Evolutionary conservation across 2,329 filamentous ascomycete genomes (phyloP).

Genomic region (Monilinia aucupariae): DNA sequence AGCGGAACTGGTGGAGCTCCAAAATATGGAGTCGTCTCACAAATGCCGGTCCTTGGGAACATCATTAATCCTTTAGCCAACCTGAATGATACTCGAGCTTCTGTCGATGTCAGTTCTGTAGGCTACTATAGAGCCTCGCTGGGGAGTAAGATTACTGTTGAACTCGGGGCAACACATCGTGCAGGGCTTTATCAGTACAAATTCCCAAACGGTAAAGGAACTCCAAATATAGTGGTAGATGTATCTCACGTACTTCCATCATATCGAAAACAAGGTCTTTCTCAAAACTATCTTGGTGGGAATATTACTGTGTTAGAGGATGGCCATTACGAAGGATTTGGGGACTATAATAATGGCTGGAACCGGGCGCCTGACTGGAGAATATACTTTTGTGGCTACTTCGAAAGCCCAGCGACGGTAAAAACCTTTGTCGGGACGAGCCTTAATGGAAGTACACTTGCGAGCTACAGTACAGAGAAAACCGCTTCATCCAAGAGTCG

Average conservation of each 20-base stretch:
- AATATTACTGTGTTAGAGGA: conserved; percentile 47
- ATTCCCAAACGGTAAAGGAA: conserved; percentile 42
- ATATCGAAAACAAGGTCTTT: conserved; percentile 52
- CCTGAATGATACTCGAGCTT: conserved; percentile 48
- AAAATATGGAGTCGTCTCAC: conserved; percentile 60
- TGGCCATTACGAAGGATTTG: conserved; percentile 53
- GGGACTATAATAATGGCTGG: conserved; percentile 63
- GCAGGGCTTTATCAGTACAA: conserved; percentile 55
- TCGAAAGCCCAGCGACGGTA: conserved; percentile 41
- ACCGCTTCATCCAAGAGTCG: conserved; percentile 28
- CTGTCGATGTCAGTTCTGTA: conserved; percentile 47
- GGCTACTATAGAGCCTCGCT: conserved; percentile 57
- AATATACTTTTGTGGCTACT: conserved; percentile 50
- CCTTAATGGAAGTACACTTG: not conserved
- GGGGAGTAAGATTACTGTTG: conserved; percentile 49
- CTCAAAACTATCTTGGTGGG: conserved; percentile 56
- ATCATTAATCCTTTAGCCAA: conserved; percentile 50
- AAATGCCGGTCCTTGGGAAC: conserved; percentile 48
- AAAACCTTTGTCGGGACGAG: conserved; percentile 38
- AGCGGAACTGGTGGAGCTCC: conserved; percentile 63
- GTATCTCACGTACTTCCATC: conserved; percentile 60
- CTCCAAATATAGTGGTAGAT: conserved; percentile 49
- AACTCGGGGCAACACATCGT: conserved; percentile 51
- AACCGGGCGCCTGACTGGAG: conserved; percentile 58
- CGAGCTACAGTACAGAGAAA: conserved; percentile 32